Evolutionary conservation across 2,329 filamentous ascomycete genomes (phyloP), one percentile per base, ranked within the genome.

Genomic region (Madurella mycetomatis): DNA sequence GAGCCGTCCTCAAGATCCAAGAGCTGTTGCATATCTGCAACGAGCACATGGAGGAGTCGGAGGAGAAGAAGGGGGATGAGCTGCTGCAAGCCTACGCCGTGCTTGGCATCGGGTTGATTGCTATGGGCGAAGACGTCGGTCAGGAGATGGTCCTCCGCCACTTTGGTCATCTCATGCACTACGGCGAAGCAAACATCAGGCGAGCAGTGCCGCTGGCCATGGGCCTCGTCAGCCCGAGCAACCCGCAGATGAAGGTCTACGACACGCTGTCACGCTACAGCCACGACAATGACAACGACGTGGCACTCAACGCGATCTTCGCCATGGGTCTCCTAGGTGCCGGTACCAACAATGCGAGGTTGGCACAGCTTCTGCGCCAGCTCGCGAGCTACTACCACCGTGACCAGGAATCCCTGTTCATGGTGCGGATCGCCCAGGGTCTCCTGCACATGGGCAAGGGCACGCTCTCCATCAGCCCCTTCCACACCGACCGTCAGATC

Each of bases 231-330:
- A 96, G 90, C 73, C 90, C 95, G 12, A 96, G 91, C 75, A 99
- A 99, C 76, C 94, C 94, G 11, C 95, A 99, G 71, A 99, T 99
- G 92, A 99, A 97, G 80, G 89, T 99, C 46, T 99, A 99, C 76
- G 94, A 99, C 71, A 99, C 94, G 0, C 79, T 99, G 11, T 99
- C 94, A 49, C 82, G 94, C 67, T 99, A 99, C 80, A 95, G 88
- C 60, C 94, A 99, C 81, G 94, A 99, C 76, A 99, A 94, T 63
- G 94, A 99, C 74, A 95, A 92, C 59, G 94, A 99, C 66, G 94
- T 99, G 45, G 94, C 94, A 40, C 88, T 99, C 72, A 99, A 97
- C 69, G 91, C 94, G 66, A 99, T 99, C 69, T 99, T 99, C 67
- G 92, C 94, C 63, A 99, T 99, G 94, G 94, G 94, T 73, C 86